Base-by-base conservation (phyloP, 2,329 filamentous ascomycete species). In the Botryotinia narcissicola region DNA sequence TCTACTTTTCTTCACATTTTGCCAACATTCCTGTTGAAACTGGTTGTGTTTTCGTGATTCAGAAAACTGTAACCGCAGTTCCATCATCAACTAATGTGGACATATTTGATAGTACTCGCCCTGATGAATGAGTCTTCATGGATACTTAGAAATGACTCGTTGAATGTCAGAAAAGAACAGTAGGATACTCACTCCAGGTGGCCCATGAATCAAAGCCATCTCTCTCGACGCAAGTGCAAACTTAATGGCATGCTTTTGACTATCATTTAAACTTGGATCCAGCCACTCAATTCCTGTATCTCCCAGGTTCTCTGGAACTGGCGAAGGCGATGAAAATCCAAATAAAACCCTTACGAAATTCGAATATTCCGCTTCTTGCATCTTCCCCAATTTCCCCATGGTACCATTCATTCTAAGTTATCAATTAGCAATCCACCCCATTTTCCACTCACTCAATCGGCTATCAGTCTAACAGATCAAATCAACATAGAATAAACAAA, bases 131-230 rank as follows among this genome's bases (percentile, higher is more conserved):
- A 57, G 8, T 2, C 61, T 18, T n/a, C 6, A 22, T 54, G 3
- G 7, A 54, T 29, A 29, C 14, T 29, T 57, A 0, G 14, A 57
- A 29, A 29, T 57, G 14, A 32, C 51, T 16, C 51, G n/a, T 7
- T 18, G 51, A 57, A 42, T 54, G 25, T 18, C 12, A 57, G 22
- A 35, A 54, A 40, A 20, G 67, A 54, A n/a, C 7, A 16, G 42
- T 64, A 32, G 18, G 70, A 9, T 40, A 82, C 86, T 80, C 82
- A 89, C 89, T 1, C 96, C 96, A 0, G 96, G 96, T 0, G 96
- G 96, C 0, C 96, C 96, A 81, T 99, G 96, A 71, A 99, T 97
- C 74, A 98, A 85, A 3, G 94, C 93, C 42, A 98, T 88, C 79
- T 98, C 94, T 71, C 87, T 87, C 1, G 93, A 92, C 10, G 91